Percentiles rank a stretch among this genome's conserved stretches.
Conservation (phyloP, 2,329 filamentous ascomycete species). For the Stylonectria norvegica region DNA sequence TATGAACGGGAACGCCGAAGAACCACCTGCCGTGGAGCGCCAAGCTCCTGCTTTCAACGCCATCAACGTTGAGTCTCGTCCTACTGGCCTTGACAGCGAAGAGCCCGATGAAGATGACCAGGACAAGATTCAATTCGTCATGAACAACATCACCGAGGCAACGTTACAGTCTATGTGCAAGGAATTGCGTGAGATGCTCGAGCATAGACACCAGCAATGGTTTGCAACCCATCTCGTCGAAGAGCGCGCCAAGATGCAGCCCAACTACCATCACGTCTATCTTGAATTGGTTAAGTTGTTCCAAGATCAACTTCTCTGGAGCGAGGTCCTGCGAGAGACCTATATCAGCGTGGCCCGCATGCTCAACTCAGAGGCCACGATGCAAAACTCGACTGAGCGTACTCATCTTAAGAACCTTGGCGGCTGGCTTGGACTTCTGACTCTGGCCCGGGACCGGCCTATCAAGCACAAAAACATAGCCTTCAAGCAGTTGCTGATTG, state of each 20-base stretch:
- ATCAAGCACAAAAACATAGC: constrained; percentile 96
- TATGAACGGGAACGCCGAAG: constrained; percentile 69
- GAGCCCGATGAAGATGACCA: constrained; percentile 82
- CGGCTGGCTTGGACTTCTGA: constrained; percentile 88
- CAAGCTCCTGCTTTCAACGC: constrained; percentile 71
- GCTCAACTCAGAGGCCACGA: constrained; percentile 83
- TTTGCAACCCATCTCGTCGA: constrained; percentile 94
- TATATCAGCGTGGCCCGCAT: constrained; percentile 82
- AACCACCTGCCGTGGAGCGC: constrained; percentile 55
- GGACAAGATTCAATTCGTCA: constrained; percentile 89
- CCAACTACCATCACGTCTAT: constrained; percentile 93
- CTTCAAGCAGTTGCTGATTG: constrained; percentile 91
- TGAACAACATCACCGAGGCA: constrained; percentile 93
- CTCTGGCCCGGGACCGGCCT: constrained; percentile 87
- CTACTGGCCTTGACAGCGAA: constrained; percentile 63
- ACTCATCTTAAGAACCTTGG: constrained; percentile 90
- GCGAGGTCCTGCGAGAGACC: constrained; percentile 88
- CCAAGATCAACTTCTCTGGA: constrained; percentile 73
- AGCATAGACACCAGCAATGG: constrained; percentile 86
- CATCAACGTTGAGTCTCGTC: constrained; percentile 69
- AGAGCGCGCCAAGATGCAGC: constrained; percentile 93
- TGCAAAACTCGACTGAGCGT: constrained; percentile 80
- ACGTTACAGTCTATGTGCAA: constrained; percentile 81
- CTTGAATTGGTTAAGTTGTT: constrained; percentile 84
- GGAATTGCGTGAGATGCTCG: constrained; percentile 75